Evolutionary conservation across 2,329 filamentous ascomycete genomes (phyloP), one percentile per base, ranked within the genome.

Genomic region (Fusarium albosuccineum): DNA sequence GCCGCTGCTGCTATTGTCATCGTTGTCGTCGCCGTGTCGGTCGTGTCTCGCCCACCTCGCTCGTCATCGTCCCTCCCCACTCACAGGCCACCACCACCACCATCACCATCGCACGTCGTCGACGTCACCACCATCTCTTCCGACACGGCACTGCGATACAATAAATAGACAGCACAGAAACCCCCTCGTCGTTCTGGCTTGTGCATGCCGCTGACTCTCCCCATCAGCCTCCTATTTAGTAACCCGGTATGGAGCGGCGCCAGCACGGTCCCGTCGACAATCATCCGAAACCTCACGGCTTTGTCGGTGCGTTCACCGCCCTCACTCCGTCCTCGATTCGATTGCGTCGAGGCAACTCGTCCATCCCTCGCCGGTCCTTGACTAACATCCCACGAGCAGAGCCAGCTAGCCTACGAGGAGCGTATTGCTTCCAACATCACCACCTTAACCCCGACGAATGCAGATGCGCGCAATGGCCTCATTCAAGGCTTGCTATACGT

Each of bases 401-500:
- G 74, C 60, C 73, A 84, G 62, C 76, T 88, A 73, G 83, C 84
- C 57, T 88, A 87, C 72, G 82, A 87, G 60, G 80, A 84, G 61
- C 80, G 80, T 44, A 77, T 87, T 54, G 70, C 76, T 17, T 78
- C 78, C 59, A 91, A 92, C 71, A 86, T 97, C 52, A 92, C 90
- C 44, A 97, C 93, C 0, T 83, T 97, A 13, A 92, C 92, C 4
- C 88, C 86, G 33, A 91, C 88, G 63, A 89, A 88, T 75, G 84
- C 87, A 53, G 83, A 86, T 33, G 82, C 82, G 9, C 77, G 83
- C 39, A 87, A 90, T 67, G 86, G 86, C 56, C 82, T 87, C 55
- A 88, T 96, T 36, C 86, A 88, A 67, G 95, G 95, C 64, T 86
- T 97, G 14, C 85, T 98, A 59, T 98, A 96, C 77, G 91, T 97